Conservation (phyloP, 2,329 filamentous ascomycete species). For the Ceratocystis diversiconidia region DNA sequence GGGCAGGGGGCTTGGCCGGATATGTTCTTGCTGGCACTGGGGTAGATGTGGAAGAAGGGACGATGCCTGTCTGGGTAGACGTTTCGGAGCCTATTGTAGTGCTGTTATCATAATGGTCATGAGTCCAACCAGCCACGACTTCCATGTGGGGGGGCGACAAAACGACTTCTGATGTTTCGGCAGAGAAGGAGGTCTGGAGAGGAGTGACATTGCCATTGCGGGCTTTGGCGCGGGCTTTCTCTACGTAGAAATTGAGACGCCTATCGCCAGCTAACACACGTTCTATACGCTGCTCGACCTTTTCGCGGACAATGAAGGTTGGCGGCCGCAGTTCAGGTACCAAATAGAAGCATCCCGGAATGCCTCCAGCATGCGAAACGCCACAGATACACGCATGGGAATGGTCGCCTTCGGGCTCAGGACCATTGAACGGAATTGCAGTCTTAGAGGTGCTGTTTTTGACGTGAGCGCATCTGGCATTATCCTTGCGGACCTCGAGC, state of each 20-base stretch:
- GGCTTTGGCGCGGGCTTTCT: constrained; percentile 9
- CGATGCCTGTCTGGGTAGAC: not conserved
- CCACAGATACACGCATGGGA: constrained; percentile 12
- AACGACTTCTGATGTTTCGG: not conserved
- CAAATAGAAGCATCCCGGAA: constrained; percentile 14
- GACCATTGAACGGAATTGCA: not conserved
- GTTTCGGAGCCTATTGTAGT: not conserved
- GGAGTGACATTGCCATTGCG: not conserved
- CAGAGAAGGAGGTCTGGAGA: not conserved
- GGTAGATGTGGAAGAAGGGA: not conserved
- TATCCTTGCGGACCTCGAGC: not conserved
- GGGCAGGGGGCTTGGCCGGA: not conserved
- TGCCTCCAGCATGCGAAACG: constrained; percentile 12
- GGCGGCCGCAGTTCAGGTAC: constrained; percentile 14
- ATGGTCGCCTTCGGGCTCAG: constrained; percentile 10
- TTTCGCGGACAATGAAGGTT: constrained; percentile 4
- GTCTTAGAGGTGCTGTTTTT: not conserved
- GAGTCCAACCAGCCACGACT: not conserved
- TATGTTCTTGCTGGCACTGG: not conserved
- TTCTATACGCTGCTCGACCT: constrained; percentile 3
- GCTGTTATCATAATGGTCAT: not conserved
- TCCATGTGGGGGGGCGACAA: not conserved
- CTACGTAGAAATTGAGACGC: constrained; percentile 2
- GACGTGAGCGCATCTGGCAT: not conserved
- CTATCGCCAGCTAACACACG: not conserved